Conservation (phyloP, 805 yeast species). For the Torulaspora quercuum region DNA sequence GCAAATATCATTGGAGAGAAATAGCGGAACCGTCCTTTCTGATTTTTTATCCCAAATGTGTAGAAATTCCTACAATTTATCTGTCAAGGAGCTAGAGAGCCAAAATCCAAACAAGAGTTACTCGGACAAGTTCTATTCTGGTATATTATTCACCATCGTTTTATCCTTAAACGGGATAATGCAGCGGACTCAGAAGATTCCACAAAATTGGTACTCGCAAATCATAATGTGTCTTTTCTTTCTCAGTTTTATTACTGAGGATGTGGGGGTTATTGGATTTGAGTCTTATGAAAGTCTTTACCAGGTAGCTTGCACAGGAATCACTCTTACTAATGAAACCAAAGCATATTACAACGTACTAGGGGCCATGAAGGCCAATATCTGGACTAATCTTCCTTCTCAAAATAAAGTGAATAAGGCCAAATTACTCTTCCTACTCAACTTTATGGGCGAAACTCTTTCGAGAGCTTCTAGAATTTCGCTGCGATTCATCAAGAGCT, state of each 20-base stretch:
- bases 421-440: conserved; percentile 25
- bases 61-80: conserved; percentile 14
- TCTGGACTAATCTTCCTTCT: conserved; percentile 6
- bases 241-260: conserved; percentile 24
- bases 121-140: conserved; percentile 18
- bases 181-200: conserved; percentile 6
- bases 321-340: conserved; percentile 5
- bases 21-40: conserved; percentile 2
- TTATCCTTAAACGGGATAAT: conserved; percentile 20
- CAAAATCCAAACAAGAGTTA: conserved; percentile 15
- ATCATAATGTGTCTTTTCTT: conserved; percentile 20
- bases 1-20: conserved; percentile 16
- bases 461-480: conserved; percentile 6
- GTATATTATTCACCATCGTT: conserved; percentile 23
- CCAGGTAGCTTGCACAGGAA: conserved; percentile 18
- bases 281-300: conserved; percentile 29
- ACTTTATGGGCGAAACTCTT: conserved; percentile 24
- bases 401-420: conserved; percentile 24
- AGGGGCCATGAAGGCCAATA: conserved; percentile 17
- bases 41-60: conserved; percentile 14
- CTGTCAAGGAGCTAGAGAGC: conserved; percentile 15
- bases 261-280: conserved; percentile 29
- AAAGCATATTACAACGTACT: conserved; percentile 10
- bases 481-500: conserved; percentile 7
- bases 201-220: conserved; percentile 17